A percentile compares a stretch with the other conserved stretches of the same genome.
Conservation (phyloP, 305 asterid genomes). For the Petunia hybrid region DNA sequence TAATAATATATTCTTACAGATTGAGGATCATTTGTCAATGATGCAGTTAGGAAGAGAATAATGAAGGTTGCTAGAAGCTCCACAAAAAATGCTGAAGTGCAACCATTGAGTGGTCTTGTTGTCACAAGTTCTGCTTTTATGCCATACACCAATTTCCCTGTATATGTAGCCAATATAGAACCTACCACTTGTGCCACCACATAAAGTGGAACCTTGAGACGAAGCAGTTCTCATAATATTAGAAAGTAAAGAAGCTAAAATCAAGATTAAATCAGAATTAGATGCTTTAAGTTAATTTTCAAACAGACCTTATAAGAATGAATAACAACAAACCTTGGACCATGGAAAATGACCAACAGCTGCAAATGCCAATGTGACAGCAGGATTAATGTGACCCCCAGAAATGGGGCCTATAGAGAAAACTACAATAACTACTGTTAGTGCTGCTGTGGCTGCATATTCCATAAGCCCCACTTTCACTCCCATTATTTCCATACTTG, state of each 20-base stretch:
- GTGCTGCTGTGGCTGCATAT: slow-evolving; percentile 80
- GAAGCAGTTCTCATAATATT: neutral
- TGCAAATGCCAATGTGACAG: slow-evolving; percentile 86
- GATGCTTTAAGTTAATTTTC: neutral
- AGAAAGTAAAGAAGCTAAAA: neutral
- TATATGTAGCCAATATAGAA: slow-evolving; percentile 61
- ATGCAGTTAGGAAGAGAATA: slow-evolving; percentile 64
- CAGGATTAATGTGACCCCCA: slow-evolving; percentile 91
- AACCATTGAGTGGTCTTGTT: slow-evolving; percentile 72
- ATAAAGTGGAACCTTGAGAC: slow-evolving; percentile 74
- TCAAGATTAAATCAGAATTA: neutral
- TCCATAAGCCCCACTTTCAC: slow-evolving; percentile 61
- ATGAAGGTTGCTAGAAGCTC: slow-evolving; percentile 81
- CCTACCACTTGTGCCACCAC: slow-evolving; percentile 80
- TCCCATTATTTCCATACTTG: slow-evolving; percentile 62
- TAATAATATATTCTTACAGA: slow-evolving; percentile 47
- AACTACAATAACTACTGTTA: slow-evolving; percentile 66
- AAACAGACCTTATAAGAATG: neutral
- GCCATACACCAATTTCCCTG: slow-evolving; percentile 63
- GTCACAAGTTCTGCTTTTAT: slow-evolving; percentile 59
- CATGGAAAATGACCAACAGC: slow-evolving; percentile 79
- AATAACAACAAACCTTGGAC: slow-evolving; percentile 54
- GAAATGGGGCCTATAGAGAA: slow-evolving; percentile 77
- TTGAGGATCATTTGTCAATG: slow-evolving; percentile 57
- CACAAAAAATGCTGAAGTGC: slow-evolving; percentile 64